phyloP scores from a whole-genome alignment of 2,329 filamentous ascomycete species.

The Aurifilum marmelostoma region DNA sequence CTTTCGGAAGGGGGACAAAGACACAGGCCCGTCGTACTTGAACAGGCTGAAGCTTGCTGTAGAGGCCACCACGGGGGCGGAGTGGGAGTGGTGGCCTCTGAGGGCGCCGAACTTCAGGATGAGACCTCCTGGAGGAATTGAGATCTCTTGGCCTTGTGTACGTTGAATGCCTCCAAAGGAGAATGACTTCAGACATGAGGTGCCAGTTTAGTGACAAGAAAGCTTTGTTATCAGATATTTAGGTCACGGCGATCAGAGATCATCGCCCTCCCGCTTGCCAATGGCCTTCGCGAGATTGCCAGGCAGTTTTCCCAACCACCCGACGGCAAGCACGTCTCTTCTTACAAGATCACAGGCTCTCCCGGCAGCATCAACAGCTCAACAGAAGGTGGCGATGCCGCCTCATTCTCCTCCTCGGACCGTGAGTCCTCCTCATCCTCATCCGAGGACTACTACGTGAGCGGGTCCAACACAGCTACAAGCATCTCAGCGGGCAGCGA shows the following conservation, averaged over 20 bases:
- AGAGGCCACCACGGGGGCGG: neutral
- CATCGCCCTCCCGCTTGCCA: neutral
- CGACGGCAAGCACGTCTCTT: neutral
- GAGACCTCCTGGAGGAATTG: neutral
- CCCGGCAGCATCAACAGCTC: neutral
- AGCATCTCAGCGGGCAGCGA: neutral
- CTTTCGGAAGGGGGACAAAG: neutral
- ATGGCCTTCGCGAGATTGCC: neutral
- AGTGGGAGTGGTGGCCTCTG: constrained; percentile 6
- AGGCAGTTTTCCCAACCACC: neutral
- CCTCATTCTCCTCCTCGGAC: neutral
- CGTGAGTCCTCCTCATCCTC: neutral
- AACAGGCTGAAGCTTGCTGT: constrained; percentile 1
- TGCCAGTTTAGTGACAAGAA: too few relatives aligned
- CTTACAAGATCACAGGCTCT: neutral
- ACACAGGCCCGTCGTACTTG: neutral
- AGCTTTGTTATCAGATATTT: neutral
- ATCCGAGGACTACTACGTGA: neutral
- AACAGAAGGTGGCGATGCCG: neutral
- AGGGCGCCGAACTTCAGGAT: neutral
- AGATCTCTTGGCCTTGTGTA: neutral
- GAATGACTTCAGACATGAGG: too few relatives aligned
- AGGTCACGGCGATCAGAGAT: neutral
- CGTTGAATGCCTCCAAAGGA: neutral
- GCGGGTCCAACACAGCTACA: neutral